These are phyloP conservation scores for Solanum verrucosum DNA, from an alignment of 257 asterid genomes.

Conservation along the genomic window DNA sequence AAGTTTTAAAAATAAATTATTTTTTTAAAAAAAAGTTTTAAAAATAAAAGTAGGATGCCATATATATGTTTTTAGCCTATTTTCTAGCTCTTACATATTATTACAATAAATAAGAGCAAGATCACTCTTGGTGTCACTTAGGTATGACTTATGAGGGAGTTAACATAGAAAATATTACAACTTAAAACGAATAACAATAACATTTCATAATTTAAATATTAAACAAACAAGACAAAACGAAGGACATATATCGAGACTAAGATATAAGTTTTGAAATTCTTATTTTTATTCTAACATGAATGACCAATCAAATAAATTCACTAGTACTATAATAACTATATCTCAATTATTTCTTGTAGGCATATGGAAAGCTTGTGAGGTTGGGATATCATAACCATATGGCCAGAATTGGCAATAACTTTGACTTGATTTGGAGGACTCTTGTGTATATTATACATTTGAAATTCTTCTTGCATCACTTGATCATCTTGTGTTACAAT, in stretches of 20 bases:
- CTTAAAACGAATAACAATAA: too few species aligned
- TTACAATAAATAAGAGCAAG: too few species aligned
- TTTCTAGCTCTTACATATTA: too few species aligned
- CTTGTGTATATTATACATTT: constrained; percentile 26
- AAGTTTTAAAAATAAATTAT: too few species aligned
- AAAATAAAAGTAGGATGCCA: too few species aligned
- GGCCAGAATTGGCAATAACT: constrained; percentile 29
- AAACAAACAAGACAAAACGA: not conserved
- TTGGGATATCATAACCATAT: constrained; percentile 52
- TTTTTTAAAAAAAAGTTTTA: too few species aligned
- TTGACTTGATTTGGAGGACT: constrained; percentile 36
- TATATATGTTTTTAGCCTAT: too few species aligned
- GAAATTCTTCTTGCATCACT: constrained; percentile 39
- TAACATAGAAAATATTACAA: too few species aligned
- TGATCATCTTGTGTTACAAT: constrained; percentile 36
- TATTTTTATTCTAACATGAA: not conserved
- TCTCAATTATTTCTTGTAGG: constrained; percentile 14
- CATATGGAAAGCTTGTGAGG: constrained; percentile 16
- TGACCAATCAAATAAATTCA: not conserved
- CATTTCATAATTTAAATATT: too few species aligned
- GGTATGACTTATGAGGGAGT: not conserved
- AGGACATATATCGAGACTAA: not conserved
- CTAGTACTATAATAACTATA: not conserved
- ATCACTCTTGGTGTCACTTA: too few species aligned
- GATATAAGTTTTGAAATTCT: not conserved